Evolutionary conservation across 306 rosid species (phyloP).

Genomic region (Begonia masoniana): DNA sequence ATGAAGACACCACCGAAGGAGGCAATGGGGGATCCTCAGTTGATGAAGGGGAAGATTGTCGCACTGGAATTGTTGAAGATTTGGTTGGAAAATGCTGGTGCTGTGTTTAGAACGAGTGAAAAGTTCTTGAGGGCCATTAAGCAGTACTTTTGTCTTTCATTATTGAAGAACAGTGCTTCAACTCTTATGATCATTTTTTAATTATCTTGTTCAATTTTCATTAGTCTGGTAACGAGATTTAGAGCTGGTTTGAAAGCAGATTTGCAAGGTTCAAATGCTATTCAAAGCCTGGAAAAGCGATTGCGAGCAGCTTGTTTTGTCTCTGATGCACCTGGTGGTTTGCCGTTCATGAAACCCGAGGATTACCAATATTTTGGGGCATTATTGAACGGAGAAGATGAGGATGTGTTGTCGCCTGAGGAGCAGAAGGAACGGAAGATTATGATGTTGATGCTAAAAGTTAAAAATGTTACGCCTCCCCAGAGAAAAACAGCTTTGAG

Average conservation of each 20-base stretch:
- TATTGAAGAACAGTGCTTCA: constrained; percentile 98
- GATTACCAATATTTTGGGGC: too few species aligned
- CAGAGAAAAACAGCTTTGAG: too few species aligned
- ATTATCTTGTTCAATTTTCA: constrained; percentile 96
- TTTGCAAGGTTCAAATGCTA: too few species aligned
- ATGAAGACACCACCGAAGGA: constrained; percentile 98
- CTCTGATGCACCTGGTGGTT: too few species aligned
- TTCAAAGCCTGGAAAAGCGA: too few species aligned
- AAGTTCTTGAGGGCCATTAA: constrained; percentile 98
- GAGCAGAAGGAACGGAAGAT: too few species aligned
- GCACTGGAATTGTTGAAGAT: constrained; percentile 92
- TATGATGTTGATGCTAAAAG: too few species aligned
- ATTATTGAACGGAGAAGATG: too few species aligned
- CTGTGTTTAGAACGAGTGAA: constrained; percentile 94
- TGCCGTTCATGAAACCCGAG: too few species aligned
- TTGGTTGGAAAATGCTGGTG: constrained; percentile 95
- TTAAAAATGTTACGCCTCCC: too few species aligned
- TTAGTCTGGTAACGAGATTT: constrained; percentile 96
- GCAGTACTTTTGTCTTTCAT: constrained; percentile 91
- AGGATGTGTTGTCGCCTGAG: too few species aligned
- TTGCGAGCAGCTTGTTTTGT: too few species aligned
- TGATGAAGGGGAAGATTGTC: constrained; percentile 95
- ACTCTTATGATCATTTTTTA: constrained; percentile 92
- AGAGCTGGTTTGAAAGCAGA: constrained; percentile 97
- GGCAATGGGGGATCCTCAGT: constrained; percentile 68